A percentile compares a stretch with the other conserved stretches of the same genome.
Evolutionary conservation across 139 green algal species (phyloP).

Genomic region (Volvox reticuliferus): DNA sequence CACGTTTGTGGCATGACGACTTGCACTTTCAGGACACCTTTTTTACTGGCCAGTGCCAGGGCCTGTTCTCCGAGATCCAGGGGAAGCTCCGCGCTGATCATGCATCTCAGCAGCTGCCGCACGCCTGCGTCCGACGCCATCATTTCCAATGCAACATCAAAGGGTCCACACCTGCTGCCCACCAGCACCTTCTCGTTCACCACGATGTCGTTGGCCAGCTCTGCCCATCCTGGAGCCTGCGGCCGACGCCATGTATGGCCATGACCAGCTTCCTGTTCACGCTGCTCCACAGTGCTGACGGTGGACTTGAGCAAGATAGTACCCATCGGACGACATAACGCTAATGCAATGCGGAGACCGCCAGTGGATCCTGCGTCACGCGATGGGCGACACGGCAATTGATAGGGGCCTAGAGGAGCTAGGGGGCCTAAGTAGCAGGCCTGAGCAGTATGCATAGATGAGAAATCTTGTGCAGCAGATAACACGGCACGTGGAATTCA

Average conservation of each 20-base stretch:
- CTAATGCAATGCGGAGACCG: conserved; percentile 62
- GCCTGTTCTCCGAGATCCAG: conserved; percentile 65
- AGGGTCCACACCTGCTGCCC: conserved; percentile 67
- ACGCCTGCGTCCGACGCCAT: conserved; percentile 56
- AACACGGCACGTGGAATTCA: no score
- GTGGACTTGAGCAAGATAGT: conserved; percentile 83
- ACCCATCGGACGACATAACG: conserved; percentile 66
- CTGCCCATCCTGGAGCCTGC: conserved; percentile 51
- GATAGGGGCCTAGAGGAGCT: no score
- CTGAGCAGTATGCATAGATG: no score
- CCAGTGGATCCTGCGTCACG: conserved; percentile 51
- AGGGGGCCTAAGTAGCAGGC: no score
- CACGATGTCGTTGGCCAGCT: conserved; percentile 80
- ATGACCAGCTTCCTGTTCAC: not conserved
- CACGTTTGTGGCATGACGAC: conserved; percentile 36
- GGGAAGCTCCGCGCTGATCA: conserved; percentile 62
- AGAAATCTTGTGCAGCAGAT: no score
- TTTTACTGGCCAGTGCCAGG: conserved; percentile 59
- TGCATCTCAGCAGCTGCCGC: conserved; percentile 59
- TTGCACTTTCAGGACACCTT: conserved; percentile 78
- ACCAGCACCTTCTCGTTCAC: conserved; percentile 80
- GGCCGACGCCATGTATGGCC: not conserved
- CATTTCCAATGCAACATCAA: conserved; percentile 65
- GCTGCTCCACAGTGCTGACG: conserved; percentile 48
- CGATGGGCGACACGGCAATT: no score